phyloP scores from a whole-genome alignment of 2,329 filamentous ascomycete species.

The Ilyonectria sp. region DNA sequence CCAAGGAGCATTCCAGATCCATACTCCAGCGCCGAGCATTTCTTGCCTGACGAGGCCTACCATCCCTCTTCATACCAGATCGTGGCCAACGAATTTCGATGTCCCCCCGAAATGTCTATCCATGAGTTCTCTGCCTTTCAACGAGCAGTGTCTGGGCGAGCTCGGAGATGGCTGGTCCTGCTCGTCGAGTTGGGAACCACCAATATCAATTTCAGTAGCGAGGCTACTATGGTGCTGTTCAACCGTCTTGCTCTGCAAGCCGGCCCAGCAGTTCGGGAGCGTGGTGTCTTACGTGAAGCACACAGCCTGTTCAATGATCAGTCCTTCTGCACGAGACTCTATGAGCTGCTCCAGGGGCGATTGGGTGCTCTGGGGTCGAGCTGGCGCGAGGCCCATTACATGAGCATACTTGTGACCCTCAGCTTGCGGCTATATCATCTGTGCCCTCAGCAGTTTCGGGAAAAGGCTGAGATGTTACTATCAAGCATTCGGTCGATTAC shows the following conservation, averaged over 20 bases:
- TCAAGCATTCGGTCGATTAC: slow-evolving; percentile 59
- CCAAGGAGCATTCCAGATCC: slow-evolving; percentile 36
- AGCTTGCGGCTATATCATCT: slow-evolving; percentile 56
- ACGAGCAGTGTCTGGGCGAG: slow-evolving; percentile 60
- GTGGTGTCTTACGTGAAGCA: slow-evolving; percentile 57
- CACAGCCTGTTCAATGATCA: slow-evolving; percentile 67
- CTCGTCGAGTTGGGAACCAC: slow-evolving; percentile 66
- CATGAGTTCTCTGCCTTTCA: slow-evolving; percentile 71
- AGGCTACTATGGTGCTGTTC: slow-evolving; percentile 65
- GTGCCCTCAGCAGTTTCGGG: slow-evolving; percentile 16
- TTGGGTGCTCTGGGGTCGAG: slow-evolving; percentile 65
- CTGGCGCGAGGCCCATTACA: slow-evolving; percentile 71
- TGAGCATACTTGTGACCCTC: slow-evolving; percentile 71
- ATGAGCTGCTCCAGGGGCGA: slow-evolving; percentile 60
- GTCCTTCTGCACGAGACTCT: slow-evolving; percentile 64
- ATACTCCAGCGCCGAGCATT: neutral
- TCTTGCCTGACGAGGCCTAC: slow-evolving; percentile 11
- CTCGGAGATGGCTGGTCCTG: slow-evolving; percentile 65
- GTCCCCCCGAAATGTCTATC: slow-evolving; percentile 61
- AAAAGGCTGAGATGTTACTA: slow-evolving; percentile 54
- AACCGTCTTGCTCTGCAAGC: slow-evolving; percentile 67
- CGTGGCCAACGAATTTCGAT: slow-evolving; percentile 64
- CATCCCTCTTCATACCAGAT: slow-evolving; percentile 69
- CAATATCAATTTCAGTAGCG: slow-evolving; percentile 72
- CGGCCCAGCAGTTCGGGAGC: slow-evolving; percentile 60